Evolutionary conservation across 2,329 filamentous ascomycete species (phyloP), one percentile per base, ranked within the genome.

Genomic region (Fusarium redolens): DNA sequence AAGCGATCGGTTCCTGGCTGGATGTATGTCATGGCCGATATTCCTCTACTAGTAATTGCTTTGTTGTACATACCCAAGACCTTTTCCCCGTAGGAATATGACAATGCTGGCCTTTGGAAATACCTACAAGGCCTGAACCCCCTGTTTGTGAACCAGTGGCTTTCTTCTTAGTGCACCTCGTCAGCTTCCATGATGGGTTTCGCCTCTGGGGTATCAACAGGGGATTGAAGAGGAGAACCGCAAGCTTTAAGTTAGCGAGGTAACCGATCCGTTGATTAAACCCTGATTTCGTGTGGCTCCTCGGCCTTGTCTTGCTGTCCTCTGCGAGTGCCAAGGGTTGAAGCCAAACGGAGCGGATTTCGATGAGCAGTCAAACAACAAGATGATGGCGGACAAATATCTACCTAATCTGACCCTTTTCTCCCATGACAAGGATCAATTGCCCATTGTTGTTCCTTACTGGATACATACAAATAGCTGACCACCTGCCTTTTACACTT

Each of bases 1-100:
- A 64, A 70, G 47, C 35, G 37, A 43, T 68, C 57, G 47, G 60
- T 68, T 73, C 72, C 66, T 65, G 65, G 58, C n/a, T 43, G 35
- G 43, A 62, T 60, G 61, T 55, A 72, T 71, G 68, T 48, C 65
- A 61, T 61, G 45, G 63, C 33, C 10, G 33, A 48, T 58, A 54
- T 45, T 47, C 22, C 40, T 41, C 61, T 43, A 47, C n/a, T 22
- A 25, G 14, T 35, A 25, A 18, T 25, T 28, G 14, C n/a, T 28
- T 31, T 55, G 54, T 55, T 35, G 48, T 31, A 51, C 48, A 51
- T 35, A 54, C 45, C 43, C 35, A 6, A 33, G 40, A 59, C 48
- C 18, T 40, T n/a, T 54, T 15, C 10, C 54, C 17, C 40, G 51
- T 37, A 28, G 43, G 59, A 41, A 10, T 35, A 41, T 22, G 17